A percentile compares a stretch with the other conserved stretches of the same genome.
Conservation (phyloP, 2,329 filamentous ascomycete species). For the Colletotrichum paranaense region DNA sequence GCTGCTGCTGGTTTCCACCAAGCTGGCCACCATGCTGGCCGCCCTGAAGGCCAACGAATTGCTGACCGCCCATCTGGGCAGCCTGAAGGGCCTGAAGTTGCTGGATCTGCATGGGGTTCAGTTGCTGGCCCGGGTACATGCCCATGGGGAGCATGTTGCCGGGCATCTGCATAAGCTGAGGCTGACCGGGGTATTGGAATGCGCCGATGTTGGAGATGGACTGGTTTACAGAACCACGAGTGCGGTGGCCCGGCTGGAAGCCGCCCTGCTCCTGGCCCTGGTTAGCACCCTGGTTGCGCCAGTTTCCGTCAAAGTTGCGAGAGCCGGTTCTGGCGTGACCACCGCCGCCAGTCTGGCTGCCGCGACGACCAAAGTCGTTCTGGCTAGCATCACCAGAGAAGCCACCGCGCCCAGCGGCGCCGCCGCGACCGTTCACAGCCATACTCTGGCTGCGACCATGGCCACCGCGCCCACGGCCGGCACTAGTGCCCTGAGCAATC, state of each 20-base stretch:
- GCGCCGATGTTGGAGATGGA: conserved; percentile 85
- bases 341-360: conserved; percentile 59
- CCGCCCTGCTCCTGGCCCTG: conserved; percentile 79
- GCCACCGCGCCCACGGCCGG: conserved; percentile 67
- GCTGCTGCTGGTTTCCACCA: conserved; percentile 77
- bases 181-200: conserved; percentile 91
- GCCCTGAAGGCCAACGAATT: conserved; percentile 73
- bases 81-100: conserved; percentile 94
- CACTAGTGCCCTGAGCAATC: conserved; percentile 54
- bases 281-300: conserved; percentile 81
- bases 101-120: conserved; percentile 88
- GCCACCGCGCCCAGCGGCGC: conserved; percentile 73
- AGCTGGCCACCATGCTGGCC: conserved; percentile 79
- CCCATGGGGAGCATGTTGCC: conserved; percentile 89
- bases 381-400: conserved; percentile 64
- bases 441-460: conserved; percentile 91
- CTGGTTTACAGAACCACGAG: conserved; percentile 83
- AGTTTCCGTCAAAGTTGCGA: conserved; percentile 97
- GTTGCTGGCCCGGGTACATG: conserved; percentile 85
- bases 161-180: conserved; percentile 87
- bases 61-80: conserved; percentile 83
- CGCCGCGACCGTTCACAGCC: conserved; percentile 69
- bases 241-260: conserved; percentile 93
- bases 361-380: conserved; percentile 77
- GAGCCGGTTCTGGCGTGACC: conserved; percentile 87